Evolutionary conservation across 169 alveolate genomes (phyloP).

Genomic region (Amoebophrya sp.): DNA sequence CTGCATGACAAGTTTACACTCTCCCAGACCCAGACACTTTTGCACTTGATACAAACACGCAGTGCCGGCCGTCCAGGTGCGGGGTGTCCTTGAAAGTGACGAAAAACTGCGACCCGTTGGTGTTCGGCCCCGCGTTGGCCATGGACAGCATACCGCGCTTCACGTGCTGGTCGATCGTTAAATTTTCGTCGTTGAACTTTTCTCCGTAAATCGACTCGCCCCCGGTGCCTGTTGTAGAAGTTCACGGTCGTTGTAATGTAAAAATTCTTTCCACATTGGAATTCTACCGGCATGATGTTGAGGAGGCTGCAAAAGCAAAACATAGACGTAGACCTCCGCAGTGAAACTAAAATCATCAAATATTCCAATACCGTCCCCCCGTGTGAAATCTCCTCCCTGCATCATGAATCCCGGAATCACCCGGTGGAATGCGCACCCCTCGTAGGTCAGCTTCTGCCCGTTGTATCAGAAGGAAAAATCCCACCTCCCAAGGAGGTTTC

Average conservation of each 20-base stretch:
- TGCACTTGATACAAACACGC: too few species aligned
- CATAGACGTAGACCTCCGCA: too few species aligned
- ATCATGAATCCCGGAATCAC: slow-evolving; percentile 88
- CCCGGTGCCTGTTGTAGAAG: slow-evolving; percentile 40
- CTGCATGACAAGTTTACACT: too few species aligned
- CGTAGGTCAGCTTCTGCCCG: slow-evolving; percentile 46
- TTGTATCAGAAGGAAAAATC: too few species aligned
- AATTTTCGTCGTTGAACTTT: slow-evolving; percentile 87
- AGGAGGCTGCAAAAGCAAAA: too few species aligned
- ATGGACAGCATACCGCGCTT: neutral
- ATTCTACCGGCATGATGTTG: too few species aligned
- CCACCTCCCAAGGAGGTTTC: too few species aligned
- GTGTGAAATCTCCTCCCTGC: slow-evolving; percentile 75
- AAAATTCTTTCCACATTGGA: neutral
- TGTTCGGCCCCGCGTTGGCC: slow-evolving; percentile 84
- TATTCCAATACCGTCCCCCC: neutral
- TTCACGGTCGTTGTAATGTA: neutral
- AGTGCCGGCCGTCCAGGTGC: slow-evolving; percentile 93
- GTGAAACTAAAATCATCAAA: neutral
- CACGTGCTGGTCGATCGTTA: slow-evolving; percentile 65
- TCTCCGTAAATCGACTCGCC: slow-evolving; percentile 77
- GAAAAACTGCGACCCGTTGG: slow-evolving; percentile 95
- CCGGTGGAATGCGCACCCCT: slow-evolving; percentile 77
- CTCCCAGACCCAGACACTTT: too few species aligned
- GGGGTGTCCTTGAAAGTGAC: slow-evolving; percentile 92